phyloP scores from a whole-genome alignment of 441 rosid species.

The Populus tomentosa region DNA sequence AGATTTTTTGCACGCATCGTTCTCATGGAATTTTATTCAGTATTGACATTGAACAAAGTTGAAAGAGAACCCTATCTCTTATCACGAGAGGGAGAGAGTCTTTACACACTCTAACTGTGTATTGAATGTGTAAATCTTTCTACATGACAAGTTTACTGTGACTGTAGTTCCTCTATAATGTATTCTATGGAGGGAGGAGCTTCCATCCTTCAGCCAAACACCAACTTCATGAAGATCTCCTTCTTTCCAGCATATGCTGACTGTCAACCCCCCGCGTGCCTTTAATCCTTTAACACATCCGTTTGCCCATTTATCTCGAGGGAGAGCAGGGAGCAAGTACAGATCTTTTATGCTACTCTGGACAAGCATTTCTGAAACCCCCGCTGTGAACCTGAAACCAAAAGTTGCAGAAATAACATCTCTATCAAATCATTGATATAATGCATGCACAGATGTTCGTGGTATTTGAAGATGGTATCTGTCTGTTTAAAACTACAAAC shows the following conservation, averaged over 20 bases:
- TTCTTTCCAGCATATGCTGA: conserved; percentile 65
- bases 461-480: no score
- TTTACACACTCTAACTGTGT: conserved; percentile 39
- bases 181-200: conserved; percentile 32
- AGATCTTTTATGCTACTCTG: conserved; percentile 73
- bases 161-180: conserved; percentile 52
- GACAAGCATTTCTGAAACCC: conserved; percentile 85
- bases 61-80: background rate
- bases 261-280: conserved; percentile 75
- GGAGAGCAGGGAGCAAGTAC: conserved; percentile 84
- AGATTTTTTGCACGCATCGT: background rate
- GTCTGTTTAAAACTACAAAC: no score
- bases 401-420: background rate
- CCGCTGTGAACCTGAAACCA: conserved; percentile 61
- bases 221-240: conserved; percentile 67
- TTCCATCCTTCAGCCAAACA: conserved; percentile 34
- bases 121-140: conserved; percentile 50
- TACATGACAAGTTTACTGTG: conserved; percentile 33
- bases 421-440: background rate
- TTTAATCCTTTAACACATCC: conserved; percentile 73
- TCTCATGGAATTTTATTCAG: background rate
- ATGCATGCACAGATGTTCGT: no score
- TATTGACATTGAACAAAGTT: background rate
- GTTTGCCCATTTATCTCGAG: conserved; percentile 65
- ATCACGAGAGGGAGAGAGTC: conserved; percentile 10